These are phyloP conservation scores for Pleurozium schreberi DNA, from an alignment of 225 moss, liverwort and hornwort genomes.

Conservation along the genomic window DNA sequence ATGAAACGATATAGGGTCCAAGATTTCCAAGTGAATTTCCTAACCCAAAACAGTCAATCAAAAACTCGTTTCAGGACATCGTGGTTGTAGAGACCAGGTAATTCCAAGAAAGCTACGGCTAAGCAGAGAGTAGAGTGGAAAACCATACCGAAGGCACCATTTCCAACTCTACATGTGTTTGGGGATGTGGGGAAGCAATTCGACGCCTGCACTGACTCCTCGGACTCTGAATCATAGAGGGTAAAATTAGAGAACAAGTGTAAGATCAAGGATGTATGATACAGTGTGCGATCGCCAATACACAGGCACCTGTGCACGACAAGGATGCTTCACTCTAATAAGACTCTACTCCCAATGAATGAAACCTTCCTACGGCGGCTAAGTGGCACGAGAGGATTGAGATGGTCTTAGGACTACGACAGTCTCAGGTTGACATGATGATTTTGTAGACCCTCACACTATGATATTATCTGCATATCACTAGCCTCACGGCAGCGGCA, in stretches of 20 bases:
- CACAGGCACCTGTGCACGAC: constrained; percentile 12
- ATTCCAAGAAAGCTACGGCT: constrained; percentile 17
- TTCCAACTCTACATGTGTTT: constrained; percentile 62
- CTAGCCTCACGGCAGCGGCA: background rate
- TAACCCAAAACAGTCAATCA: background rate
- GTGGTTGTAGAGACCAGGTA: constrained; percentile 11
- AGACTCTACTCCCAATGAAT: background rate
- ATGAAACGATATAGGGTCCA: background rate
- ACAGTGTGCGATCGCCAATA: constrained; percentile 23
- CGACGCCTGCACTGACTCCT: constrained; percentile 56
- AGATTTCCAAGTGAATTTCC: background rate
- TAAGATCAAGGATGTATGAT: constrained; percentile 28
- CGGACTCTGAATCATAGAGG: constrained; percentile 52
- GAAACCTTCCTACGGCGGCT: background rate
- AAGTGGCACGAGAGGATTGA: background rate
- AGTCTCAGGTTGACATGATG: background rate
- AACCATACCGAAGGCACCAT: constrained; percentile 58
- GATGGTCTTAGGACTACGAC: background rate
- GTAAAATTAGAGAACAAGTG: constrained; percentile 37
- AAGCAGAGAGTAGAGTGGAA: constrained; percentile 39
- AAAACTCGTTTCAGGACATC: background rate
- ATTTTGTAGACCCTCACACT: background rate
- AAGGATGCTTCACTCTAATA: constrained; percentile 4
- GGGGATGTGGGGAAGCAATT: constrained; percentile 58
- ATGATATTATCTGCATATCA: background rate